Percentiles rank a stretch among this genome's conserved stretches.
phyloP scores from a whole-genome alignment of 2,329 filamentous ascomycete genomes.

The Clarireedia homoeocarpa region DNA sequence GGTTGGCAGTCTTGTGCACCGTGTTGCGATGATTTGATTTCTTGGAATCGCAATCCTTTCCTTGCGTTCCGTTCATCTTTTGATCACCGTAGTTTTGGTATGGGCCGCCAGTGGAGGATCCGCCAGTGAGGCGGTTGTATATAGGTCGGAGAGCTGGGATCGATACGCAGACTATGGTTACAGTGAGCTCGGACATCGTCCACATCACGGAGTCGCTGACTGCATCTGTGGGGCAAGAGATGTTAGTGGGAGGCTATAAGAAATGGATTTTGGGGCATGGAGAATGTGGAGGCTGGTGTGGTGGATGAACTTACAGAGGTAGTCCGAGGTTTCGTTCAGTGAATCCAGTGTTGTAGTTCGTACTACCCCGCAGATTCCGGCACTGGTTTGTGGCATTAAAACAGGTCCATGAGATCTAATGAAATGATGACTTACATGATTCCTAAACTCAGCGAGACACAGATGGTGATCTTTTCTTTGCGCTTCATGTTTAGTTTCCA shows the following conservation, averaged over 20 bases:
- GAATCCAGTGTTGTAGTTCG: not conserved
- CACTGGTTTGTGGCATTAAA: not conserved
- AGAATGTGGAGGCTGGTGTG: too few relatives aligned
- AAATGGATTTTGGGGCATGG: too few relatives aligned
- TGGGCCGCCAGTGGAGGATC: not conserved
- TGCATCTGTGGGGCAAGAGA: not conserved
- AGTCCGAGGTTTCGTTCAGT: not conserved
- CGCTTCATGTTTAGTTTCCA: slow-evolving; percentile 1
- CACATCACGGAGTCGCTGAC: slow-evolving; percentile 6
- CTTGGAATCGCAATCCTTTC: too few relatives aligned
- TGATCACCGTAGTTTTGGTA: not conserved
- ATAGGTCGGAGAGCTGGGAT: slow-evolving; percentile 3
- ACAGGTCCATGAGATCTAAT: not conserved
- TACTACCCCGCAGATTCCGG: not conserved
- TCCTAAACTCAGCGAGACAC: not conserved
- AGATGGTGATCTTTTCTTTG: slow-evolving; percentile 5
- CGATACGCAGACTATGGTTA: slow-evolving; percentile 1
- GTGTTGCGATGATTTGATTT: not conserved
- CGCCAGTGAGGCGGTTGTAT: not conserved
- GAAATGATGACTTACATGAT: not conserved
- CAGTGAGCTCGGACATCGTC: slow-evolving; percentile 2
- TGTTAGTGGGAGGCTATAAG: not conserved
- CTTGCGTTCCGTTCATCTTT: too few relatives aligned
- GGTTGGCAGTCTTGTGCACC: not conserved
- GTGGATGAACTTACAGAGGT: not conserved